Evolutionary conservation across 2,329 filamentous ascomycete species (phyloP), one percentile per base, ranked within the genome.

Genomic region (Knufia petricola): DNA sequence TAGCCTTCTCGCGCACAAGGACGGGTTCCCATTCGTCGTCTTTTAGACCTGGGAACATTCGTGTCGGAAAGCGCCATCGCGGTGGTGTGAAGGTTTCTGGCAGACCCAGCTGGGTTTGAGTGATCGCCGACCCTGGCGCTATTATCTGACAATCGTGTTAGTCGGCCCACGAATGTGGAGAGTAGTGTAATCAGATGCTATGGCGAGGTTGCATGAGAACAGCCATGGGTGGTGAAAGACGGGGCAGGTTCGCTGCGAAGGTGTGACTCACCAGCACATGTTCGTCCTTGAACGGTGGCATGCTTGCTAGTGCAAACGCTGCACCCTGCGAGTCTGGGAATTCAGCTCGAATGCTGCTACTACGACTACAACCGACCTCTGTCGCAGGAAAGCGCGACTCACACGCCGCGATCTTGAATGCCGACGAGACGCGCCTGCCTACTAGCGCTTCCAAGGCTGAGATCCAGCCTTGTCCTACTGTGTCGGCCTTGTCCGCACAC

Each of bases 1-100:
- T 60, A 31, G 59, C 57, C 49, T 62, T 64, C 53, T 82, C 68
- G 47, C 81, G 84, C 21, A 92, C 85, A 61, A 85, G 83, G 60
- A 87, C 85, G 1, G 90, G 88, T 61, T 90, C 85, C 62, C 80
- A 88, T 62, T 85, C 81, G 50, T 87, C 85, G 47, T 78, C 76
- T 62, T 94, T 88, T 58, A 82, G 80, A 46, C 75, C 80, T 1
- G 76, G 75, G 60, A 96, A 98, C 88, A 98, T 95, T 71, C 92
- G 84, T 67, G 90, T 95, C 26, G 85, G 81, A 57, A 96, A 78
- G 58, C 88, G 85, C 65, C 86, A 79, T 53, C 82, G 77, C n/a
- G 92, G 87, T 37, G 88, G 89, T 30, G 89, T 94, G 66, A 96
- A 83, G n/a, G 79, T 82, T 71, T 95, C 89, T 59, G 81, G 82